Conservation (phyloP, 176 grass and related monocot species). For the Triticum dicoccoides region DNA sequence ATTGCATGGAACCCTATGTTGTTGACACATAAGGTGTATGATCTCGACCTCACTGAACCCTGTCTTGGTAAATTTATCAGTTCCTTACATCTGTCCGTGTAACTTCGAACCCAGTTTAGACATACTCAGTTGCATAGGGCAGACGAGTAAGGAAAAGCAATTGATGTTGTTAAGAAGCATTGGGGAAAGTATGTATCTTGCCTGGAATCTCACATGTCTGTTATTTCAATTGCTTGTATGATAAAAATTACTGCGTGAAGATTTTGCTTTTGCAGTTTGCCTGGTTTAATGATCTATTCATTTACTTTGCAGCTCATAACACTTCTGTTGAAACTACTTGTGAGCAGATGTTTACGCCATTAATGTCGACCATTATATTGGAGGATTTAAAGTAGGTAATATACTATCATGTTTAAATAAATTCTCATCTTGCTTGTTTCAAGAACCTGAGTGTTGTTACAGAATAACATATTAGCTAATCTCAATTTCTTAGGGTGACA, state of each 20-base stretch:
- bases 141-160: conserved; percentile 92
- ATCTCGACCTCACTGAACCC: too few relatives aligned
- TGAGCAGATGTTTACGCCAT: conserved; percentile 82
- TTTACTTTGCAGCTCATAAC: conserved; percentile 63
- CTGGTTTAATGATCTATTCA: not conserved
- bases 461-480: conserved; percentile 5
- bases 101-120: too few relatives aligned
- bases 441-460: not conserved
- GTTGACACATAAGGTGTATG: too few relatives aligned
- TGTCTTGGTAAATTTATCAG: too few relatives aligned
- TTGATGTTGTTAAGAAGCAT: conserved; percentile 85
- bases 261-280: not conserved
- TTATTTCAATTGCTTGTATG: not conserved
- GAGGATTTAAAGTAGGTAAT: conserved; percentile 99
- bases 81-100: too few relatives aligned
- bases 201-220: conserved; percentile 12
- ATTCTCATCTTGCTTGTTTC: not conserved
- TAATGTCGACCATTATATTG: conserved; percentile 75
- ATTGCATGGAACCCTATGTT: too few relatives aligned
- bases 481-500: conserved; percentile 51
- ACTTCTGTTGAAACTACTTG: conserved; percentile 88
- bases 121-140: conserved; percentile 27
- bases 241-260: not conserved
- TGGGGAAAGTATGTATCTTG: conserved; percentile 76
- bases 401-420: conserved; percentile 47